A percentile compares a stretch with the other conserved stretches of the same genome.
phyloP scores from a whole-genome alignment of 495 filamentous ascomycete species.

The Xylaria castorea region DNA sequence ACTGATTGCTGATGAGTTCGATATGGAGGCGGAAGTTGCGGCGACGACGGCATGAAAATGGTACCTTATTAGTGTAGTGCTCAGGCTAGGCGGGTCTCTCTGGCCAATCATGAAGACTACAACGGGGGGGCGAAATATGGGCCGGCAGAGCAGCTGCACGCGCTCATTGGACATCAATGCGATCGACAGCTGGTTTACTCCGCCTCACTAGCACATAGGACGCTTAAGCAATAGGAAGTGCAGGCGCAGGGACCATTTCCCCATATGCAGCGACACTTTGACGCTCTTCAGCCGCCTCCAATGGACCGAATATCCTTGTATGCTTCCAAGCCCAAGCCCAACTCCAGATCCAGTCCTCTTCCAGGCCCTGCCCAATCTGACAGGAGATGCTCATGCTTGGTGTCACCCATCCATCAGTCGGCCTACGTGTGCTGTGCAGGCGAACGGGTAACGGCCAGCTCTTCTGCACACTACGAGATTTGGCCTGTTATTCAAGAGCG shows the following conservation, averaged over 20 bases:
- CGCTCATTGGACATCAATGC: slow-evolving; percentile 13
- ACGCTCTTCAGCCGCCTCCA: slow-evolving; percentile 32
- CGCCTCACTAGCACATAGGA: slow-evolving; percentile 28
- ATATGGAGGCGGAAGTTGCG: slow-evolving; percentile 23
- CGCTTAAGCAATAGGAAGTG: slow-evolving; percentile 15
- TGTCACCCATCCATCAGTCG: slow-evolving; percentile 24
- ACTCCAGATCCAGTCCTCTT: not conserved
- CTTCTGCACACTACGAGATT: not conserved
- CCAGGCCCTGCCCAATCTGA: slow-evolving; percentile 29
- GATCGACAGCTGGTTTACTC: slow-evolving; percentile 24
- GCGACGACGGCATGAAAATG: slow-evolving; percentile 21
- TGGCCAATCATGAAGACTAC: not conserved
- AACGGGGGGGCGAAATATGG: slow-evolving; percentile 6
- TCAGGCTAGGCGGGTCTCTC: not conserved
- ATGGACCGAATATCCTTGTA: slow-evolving; percentile 22
- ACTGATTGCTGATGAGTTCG: slow-evolving; percentile 17
- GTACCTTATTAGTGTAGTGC: slow-evolving; percentile 16
- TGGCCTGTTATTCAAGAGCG: not conserved
- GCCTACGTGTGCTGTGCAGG: not conserved
- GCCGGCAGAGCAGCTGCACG: not conserved
- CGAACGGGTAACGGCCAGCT: not conserved
- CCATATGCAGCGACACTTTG: slow-evolving; percentile 22
- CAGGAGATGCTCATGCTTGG: slow-evolving; percentile 13
- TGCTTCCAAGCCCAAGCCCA: slow-evolving; percentile 6
- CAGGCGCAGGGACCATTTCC: slow-evolving; percentile 19